Evolutionary conservation across 2,329 filamentous ascomycete genomes (phyloP).

Genomic region (Fusarium nanum): DNA sequence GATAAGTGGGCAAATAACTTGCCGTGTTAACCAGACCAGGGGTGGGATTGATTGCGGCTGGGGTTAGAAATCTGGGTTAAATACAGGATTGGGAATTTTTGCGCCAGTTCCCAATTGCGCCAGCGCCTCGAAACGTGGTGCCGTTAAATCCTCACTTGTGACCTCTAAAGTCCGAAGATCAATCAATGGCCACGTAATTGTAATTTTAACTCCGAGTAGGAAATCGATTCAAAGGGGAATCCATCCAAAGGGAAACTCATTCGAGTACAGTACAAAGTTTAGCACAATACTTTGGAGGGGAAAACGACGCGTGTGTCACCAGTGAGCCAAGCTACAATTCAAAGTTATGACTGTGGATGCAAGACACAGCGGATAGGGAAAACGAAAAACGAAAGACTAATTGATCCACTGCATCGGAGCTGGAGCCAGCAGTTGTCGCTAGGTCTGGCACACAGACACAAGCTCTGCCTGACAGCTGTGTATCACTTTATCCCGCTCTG

Average conservation of each 20-base stretch:
- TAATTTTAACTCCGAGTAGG: neutral
- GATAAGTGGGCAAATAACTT: constrained; percentile 11
- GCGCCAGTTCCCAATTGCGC: neutral
- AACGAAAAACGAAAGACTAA: constrained; percentile 16
- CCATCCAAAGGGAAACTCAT: neutral
- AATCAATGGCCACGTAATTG: neutral
- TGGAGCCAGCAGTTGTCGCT: constrained; percentile 15
- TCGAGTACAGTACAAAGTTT: neutral
- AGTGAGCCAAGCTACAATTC: constrained; percentile 11
- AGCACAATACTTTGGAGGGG: neutral
- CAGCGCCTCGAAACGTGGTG: constrained; percentile 17
- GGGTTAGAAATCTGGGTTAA: constrained; percentile 25
- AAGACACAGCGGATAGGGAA: constrained; percentile 27
- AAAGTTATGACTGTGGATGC: constrained; percentile 33
- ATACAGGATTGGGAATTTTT: constrained; percentile 7
- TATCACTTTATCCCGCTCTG: neutral
- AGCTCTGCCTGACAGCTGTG: constrained; percentile 22
- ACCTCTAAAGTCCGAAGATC: constrained; percentile 17
- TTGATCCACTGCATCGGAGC: constrained; percentile 33
- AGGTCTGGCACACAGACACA: constrained; percentile 23
- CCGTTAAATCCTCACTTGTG: constrained; percentile 1
- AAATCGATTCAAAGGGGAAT: neutral
- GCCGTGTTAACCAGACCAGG: neutral
- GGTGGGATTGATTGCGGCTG: neutral
- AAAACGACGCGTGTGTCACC: constrained; percentile 9